These are phyloP conservation scores for Fusarium chaquense DNA, from an alignment of 2,329 filamentous ascomycete genomes.

Conservation along the genomic window DNA sequence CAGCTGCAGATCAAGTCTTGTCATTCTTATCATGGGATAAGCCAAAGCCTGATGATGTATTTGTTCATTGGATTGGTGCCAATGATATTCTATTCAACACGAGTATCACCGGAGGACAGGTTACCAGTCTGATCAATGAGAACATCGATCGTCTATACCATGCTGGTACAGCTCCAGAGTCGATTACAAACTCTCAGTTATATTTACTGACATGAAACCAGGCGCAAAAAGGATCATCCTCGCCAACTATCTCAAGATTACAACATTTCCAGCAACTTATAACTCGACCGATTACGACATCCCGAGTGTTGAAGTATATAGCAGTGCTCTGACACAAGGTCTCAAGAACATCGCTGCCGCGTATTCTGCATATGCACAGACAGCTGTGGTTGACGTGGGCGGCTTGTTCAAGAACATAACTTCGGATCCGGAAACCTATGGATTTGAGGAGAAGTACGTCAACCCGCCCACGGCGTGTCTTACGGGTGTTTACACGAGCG, in stretches of 20 bases:
- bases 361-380: conserved; percentile 11
- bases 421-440: conserved; percentile 2
- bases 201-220: background rate
- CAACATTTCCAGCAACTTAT: conserved; percentile 22
- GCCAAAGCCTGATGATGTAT: conserved; percentile 8
- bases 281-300: conserved; percentile 19
- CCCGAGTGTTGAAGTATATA: conserved; percentile 12
- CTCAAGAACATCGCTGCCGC: conserved; percentile 13
- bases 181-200: background rate
- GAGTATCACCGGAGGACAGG: conserved; percentile 21
- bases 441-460: conserved; percentile 17
- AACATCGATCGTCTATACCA: conserved; percentile 16
- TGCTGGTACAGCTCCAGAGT: conserved; percentile 12
- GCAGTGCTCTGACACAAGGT: background rate
- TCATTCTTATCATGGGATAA: conserved; percentile 19
- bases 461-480: conserved; percentile 31
- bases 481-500: conserved; percentile 24
- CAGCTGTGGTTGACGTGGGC: conserved; percentile 11
- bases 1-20: conserved; percentile 19
- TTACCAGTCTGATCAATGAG: conserved; percentile 21
- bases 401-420: conserved; percentile 7
- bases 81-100: conserved; percentile 37
- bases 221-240: conserved; percentile 24
- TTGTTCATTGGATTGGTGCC: conserved; percentile 35
- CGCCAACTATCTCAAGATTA: conserved; percentile 25